Percentiles rank a stretch among this genome's conserved stretches.
These are phyloP conservation scores for Nicotiana tabacum DNA, from an alignment of 257 asterid species.

Conservation along the genomic window DNA sequence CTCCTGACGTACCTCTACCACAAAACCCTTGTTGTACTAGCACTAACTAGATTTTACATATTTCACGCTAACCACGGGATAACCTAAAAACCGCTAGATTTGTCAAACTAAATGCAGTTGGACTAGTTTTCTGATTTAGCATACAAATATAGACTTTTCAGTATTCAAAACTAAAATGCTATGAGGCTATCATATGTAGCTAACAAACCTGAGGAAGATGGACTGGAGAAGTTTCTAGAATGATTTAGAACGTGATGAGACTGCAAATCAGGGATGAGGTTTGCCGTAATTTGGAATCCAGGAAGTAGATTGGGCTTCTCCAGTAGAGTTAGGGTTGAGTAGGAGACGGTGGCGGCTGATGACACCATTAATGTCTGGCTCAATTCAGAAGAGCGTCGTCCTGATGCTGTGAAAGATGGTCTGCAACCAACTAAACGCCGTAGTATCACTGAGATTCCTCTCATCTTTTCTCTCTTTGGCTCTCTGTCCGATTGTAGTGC, in stretches of 20 bases:
- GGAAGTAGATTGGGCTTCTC: conserved; percentile 38
- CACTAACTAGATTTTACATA: background rate
- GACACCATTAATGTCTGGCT: conserved; percentile 48
- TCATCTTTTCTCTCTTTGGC: conserved; percentile 29
- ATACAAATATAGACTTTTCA: background rate
- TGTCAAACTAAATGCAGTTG: background rate
- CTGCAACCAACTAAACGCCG: conserved; percentile 49
- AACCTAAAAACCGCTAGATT: background rate
- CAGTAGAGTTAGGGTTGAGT: conserved; percentile 43
- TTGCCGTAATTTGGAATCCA: conserved; percentile 24
- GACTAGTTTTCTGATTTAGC: background rate
- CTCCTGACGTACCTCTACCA: background rate
- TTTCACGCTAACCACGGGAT: background rate
- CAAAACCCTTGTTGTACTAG: background rate
- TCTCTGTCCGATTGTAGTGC: background rate
- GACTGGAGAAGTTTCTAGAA: conserved; percentile 53
- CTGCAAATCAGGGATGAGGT: conserved; percentile 14
- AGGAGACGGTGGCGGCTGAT: conserved; percentile 64
- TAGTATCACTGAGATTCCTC: conserved; percentile 34
- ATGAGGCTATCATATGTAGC: background rate
- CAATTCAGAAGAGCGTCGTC: conserved; percentile 31
- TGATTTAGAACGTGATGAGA: conserved; percentile 25
- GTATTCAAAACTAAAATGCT: background rate
- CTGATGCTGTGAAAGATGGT: conserved; percentile 17
- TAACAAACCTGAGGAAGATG: conserved; percentile 56